Evolutionary conservation across 2,329 filamentous ascomycete genomes (phyloP), one percentile per base, ranked within the genome.

Genomic region (Penicillium carneum): DNA sequence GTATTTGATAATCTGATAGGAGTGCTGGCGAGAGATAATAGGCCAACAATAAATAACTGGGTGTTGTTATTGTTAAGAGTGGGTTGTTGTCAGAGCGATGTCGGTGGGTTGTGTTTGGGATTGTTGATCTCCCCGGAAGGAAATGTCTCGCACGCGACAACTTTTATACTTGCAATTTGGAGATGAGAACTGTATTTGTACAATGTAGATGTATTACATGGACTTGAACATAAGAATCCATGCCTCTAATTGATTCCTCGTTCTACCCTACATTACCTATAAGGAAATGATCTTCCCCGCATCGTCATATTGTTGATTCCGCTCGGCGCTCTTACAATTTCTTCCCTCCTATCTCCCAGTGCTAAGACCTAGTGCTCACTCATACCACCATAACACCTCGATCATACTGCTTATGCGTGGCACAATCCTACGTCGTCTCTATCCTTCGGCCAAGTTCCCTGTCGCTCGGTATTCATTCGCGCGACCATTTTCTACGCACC

Each of bases 341-440:
- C 39, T 14, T 38, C 33, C 23, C n/a, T 33, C 45, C 9, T 23
- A 23, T 9, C 20, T 49, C 10, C 49, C 41, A 36, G 47, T 14
- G 18, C 33, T 26, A 26, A 50, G 33, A 50, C 46, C 29, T 48
- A 20, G 62, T 58, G 14, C 42, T 59, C 36, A 43, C 41, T 61
- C 52, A 59, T 36, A 16, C 3, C 26, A 31, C 16, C 16, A 43
- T 26, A 52, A 34, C 39, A 43, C 18, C 16, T 20, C 18, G 48
- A 31, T 31, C 42, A 54, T 23, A 39, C 63, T 62, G 73, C 76
- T 75, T 71, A 79, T 79, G 77, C 76, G 69, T 70, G 65, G 71
- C 61, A 65, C 61, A 33, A 60, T 68, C 29, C 49, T 72, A 50
- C 66, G 71, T 63, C 74, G 74, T 68, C 69, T 72, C 56, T 59